Evolutionary conservation across 75 land plant genomes (phyloP), one percentile per base, ranked within the genome.

Genomic region (Cupressus sempervirens): DNA sequence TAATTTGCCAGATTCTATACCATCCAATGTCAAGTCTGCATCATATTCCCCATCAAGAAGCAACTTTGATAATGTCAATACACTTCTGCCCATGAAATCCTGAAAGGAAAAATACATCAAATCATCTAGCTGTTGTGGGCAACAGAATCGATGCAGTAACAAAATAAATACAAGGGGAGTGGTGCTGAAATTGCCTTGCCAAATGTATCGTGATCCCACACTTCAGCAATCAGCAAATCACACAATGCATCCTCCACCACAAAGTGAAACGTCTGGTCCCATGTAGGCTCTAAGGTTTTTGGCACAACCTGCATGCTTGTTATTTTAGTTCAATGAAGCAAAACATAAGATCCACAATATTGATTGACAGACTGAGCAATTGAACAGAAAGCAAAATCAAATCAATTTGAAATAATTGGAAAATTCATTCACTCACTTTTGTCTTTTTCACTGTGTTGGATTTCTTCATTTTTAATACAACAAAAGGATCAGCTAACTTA

Each of bases 201-300:
- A 85, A 98, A 94, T 23, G 95, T 96, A 83, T 98, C 99, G 80
- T 98, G 95, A 72, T 98, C 98, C 84, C 85, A 98, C 7, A 98
- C 94, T 84, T 96, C 94, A 67, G 93, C 85, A 56, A 91, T 90
- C 12, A 98, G 89, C 97, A 98, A 90, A 48, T 98, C 99, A 87
- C 93, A 98, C 35, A 93, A 82, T 2, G 93, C 99, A 88, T 98
- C 99, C 88, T 96, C 98, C 40, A 98, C 98, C 76, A 93, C 90
- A 86, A 98, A 96, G 84, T 96, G 92, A 86, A 98, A 93, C 18
- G 93, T 93, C 86, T 98, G 98, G 85, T 96, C 91, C 99, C 99
- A 98, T 45, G 87, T 91, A 35, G 99, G 99, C 88, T 93, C 92
- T 84, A 96, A 85, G 85, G 84, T 93, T 26, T 93, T 93, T 82